Evolutionary conservation across 176 grass and related monocot genomes (phyloP), one percentile per base, ranked within the genome.

Genomic region (Lolium perenne): DNA sequence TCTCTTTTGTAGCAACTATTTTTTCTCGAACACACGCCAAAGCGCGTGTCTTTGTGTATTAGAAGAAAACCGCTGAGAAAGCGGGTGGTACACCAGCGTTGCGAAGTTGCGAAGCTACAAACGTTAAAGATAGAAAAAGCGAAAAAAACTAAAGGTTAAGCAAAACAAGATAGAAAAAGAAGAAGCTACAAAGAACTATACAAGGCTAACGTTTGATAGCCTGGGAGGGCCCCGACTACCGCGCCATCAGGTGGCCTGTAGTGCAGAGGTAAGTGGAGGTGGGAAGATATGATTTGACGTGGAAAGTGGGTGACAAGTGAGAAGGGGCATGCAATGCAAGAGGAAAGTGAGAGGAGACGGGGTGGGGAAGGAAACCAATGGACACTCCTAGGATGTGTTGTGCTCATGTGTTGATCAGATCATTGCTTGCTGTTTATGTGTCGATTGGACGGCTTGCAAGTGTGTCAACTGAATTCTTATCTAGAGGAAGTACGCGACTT

Each of bases 1-100:
- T 76, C 69, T 72, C 69, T 72, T 72, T 72, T 72, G 60, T 69
- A 69, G 66, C 32, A 17, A 69, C 65, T 38, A 69, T 18, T 35
- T 35, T 35, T 35, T 35, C 32, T 35, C 32, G 32, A 35, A 35
- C 32, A 35, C 32, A 35, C 32, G 32, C 32, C 32, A 35, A 3
- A 2, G 32, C 32, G 32, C 3, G 32, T 35, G 32, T 35, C 32
- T 35, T 35, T 35, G 32, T 35, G 32, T 35, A 35, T 35, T 35
- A 35, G 32, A 35, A 35, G 32, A 35, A 35, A 35, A 35, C 32
- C 32, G 32, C 32, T 3, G 1, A 35, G 32, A 35, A 35, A 35
- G 32, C 1, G 32, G 32, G 2, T 35, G 32, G 32, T 35, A 35
- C 32, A 35, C 32, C 32, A 35, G 32, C 2, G 32, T 35, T 2